Conservation (phyloP, 257 asterid genomes). For the Verbena officinalis region DNA sequence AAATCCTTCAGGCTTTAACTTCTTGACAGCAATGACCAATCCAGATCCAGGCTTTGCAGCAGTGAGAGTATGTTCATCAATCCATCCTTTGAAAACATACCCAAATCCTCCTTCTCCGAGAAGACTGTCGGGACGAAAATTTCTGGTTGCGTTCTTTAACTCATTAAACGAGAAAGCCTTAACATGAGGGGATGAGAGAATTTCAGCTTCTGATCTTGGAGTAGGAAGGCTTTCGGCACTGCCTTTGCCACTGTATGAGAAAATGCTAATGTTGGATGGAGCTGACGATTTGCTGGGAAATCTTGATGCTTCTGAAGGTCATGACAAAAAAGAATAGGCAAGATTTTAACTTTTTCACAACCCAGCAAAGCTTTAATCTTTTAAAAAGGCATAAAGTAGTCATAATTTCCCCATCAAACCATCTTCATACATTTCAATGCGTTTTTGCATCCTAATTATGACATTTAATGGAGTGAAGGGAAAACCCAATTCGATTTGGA, state of each 20-base stretch:
- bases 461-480: background rate
- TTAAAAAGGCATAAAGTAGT: background rate
- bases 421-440: slow-evolving; percentile 13
- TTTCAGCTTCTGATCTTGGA: slow-evolving; percentile 87
- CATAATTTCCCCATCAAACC: background rate
- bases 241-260: slow-evolving; percentile 62
- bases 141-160: slow-evolving; percentile 80
- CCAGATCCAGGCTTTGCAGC: slow-evolving; percentile 89
- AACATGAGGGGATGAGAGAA: slow-evolving; percentile 72
- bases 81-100: slow-evolving; percentile 94
- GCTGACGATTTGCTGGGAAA: slow-evolving; percentile 52
- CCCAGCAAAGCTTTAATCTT: slow-evolving; percentile 9
- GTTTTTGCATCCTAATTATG: background rate
- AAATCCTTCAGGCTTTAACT: slow-evolving; percentile 91
- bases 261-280: slow-evolving; percentile 57
- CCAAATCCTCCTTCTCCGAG: slow-evolving; percentile 99
- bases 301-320: slow-evolving; percentile 52
- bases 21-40: slow-evolving; percentile 92
- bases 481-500: slow-evolving; percentile 1
- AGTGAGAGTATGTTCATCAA: slow-evolving; percentile 69
- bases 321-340: slow-evolving; percentile 3
- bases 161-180: slow-evolving; percentile 83
- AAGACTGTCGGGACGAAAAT: slow-evolving; percentile 88
- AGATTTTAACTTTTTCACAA: slow-evolving; percentile 2
- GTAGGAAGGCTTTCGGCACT: slow-evolving; percentile 68